Evolutionary conservation across 2,329 filamentous ascomycete species (phyloP).

Genomic region (Myriosclerotinia curreyana): DNA sequence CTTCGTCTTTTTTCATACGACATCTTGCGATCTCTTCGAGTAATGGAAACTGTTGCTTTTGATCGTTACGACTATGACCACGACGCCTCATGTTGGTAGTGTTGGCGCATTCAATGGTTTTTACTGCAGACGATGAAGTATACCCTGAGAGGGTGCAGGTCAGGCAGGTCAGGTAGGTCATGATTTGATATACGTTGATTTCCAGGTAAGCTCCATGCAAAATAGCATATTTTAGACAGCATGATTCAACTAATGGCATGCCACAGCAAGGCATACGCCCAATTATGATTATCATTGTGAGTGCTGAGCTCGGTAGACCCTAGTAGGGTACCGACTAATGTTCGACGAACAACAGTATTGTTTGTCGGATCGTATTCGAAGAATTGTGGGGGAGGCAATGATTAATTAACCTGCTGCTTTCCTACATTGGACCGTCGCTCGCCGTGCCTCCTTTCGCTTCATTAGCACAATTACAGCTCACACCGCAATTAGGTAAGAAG

Average conservation of each 20-base stretch:
- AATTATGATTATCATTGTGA: not conserved
- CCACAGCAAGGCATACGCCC: not conserved
- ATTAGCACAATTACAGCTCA: not conserved
- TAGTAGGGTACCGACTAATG: not conserved
- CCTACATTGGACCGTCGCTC: slow-evolving; percentile 3
- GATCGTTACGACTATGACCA: no score
- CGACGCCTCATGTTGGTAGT: no score
- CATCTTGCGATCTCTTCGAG: no score
- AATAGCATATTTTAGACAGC: not conserved
- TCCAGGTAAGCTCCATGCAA: not conserved
- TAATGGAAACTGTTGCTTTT: no score
- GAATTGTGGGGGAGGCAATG: slow-evolving; percentile 6
- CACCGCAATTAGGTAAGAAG: not conserved
- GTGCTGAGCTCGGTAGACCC: not conserved
- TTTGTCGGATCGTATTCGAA: slow-evolving; percentile 8
- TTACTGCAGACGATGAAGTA: no score
- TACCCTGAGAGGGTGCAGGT: no score
- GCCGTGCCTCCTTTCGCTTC: slow-evolving; percentile 1
- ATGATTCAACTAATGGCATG: not conserved
- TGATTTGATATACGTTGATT: not conserved
- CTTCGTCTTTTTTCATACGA: no score
- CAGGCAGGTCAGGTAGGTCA: no score
- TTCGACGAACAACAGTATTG: not conserved
- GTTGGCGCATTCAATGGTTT: no score
- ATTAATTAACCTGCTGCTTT: not conserved